phyloP scores from a whole-genome alignment of 805 yeast species.

The Myxozyma sirexii region DNA sequence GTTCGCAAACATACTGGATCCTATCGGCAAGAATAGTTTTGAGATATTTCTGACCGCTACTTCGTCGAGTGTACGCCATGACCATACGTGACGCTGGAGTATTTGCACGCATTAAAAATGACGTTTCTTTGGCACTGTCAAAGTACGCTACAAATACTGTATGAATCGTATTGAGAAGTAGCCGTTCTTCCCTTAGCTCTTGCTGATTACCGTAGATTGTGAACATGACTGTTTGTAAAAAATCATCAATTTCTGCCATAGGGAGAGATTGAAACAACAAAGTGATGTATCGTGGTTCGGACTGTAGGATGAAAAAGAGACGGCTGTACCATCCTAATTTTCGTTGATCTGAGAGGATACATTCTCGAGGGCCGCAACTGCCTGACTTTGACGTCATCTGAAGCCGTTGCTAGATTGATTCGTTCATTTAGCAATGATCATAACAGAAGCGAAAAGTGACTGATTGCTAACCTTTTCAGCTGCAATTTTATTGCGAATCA shows the following conservation, averaged over 20 bases:
- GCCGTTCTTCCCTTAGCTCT: conserved; percentile 47
- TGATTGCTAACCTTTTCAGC: conserved; percentile 38
- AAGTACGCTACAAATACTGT: conserved; percentile 45
- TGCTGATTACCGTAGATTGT: conserved; percentile 48
- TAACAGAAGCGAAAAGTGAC: not conserved
- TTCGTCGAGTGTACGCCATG: conserved; percentile 47
- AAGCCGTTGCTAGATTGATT: conserved; percentile 31
- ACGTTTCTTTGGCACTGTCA: conserved; percentile 43
- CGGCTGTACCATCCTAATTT: conserved; percentile 41
- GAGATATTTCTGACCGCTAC: conserved; percentile 46
- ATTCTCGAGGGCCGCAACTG: conserved; percentile 32
- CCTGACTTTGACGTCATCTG: conserved; percentile 43
- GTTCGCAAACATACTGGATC: conserved; percentile 39
- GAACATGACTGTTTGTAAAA: conserved; percentile 48
- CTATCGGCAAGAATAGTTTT: conserved; percentile 40
- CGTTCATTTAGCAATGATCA: not conserved
- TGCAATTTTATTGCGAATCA: conserved; percentile 46
- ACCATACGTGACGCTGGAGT: conserved; percentile 48
- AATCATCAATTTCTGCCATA: conserved; percentile 45
- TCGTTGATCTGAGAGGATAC: conserved; percentile 40
- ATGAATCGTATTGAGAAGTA: conserved; percentile 45
- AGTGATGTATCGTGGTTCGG: conserved; percentile 46
- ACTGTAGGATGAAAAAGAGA: conserved; percentile 45
- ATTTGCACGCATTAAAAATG: conserved; percentile 45
- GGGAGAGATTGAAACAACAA: conserved; percentile 41